Base-by-base conservation (phyloP, 331 rosid genomes). In the Pyrus hybrid region DNA sequence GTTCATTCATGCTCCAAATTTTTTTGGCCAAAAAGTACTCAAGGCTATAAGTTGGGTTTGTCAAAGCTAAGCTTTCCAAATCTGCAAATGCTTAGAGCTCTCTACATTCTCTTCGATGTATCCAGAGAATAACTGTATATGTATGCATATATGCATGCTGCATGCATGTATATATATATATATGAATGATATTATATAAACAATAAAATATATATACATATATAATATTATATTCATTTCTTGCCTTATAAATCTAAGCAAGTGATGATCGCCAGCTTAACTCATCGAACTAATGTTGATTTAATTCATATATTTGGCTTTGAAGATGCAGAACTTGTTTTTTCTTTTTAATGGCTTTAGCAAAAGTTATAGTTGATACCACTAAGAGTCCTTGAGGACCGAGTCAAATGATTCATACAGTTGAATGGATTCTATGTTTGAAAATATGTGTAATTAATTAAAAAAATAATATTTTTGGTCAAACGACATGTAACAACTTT, bases 401-500 rank as follows among this genome's bases (percentile, higher is more conserved):
- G 54, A 37, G 54, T 37, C n/a, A 43, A 43, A 45, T 68, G 20
- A 69, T 25, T 69, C 45, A 49, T 49, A 18, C 11, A 1, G 22
- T 71, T 54, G 65, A 54, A 63, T 72, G 56, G 56, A 33, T 57
- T 56, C 75, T 30, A 21, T 54, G 33, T 71, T 21, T 53, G 22
- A 25, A 25, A 58, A 58, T 11, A 57, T 5, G 28, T 57, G 1
- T 57, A 57, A 4, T 51, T 17, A 51, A 51, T 51, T 6, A 17
- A 73, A 60, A 41, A 41, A 51, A 60, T 62, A 2, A 26, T 53
- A 61, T 43, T 73, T 62, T n/a, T 62, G 70, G 70, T 73, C 77
- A 63, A 62, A 41, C 26, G 63, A 23, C 26, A 63, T 26, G 28
- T 51, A 51, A 62, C 29, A 33, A 57, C 37, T 33, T 72, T 57